phyloP scores from a whole-genome alignment of 805 yeast genomes.

The Candida broadrunensis region DNA sequence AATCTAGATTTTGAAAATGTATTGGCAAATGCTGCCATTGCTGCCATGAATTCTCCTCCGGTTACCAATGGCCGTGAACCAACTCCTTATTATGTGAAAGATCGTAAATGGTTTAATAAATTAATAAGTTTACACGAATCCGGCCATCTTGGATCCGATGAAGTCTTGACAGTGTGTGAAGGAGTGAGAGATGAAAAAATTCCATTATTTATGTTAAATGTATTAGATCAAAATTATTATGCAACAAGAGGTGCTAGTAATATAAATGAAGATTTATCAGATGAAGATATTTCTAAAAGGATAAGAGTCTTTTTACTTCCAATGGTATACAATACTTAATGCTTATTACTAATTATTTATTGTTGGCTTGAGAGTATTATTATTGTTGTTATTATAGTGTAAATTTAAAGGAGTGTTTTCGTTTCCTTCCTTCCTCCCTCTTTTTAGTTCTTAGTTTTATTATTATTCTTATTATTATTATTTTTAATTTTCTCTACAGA shows the following conservation, averaged over 20 bases:
- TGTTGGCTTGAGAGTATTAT: no score
- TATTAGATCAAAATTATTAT: slow-evolving; percentile 28
- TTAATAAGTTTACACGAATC: slow-evolving; percentile 25
- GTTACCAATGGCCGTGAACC: slow-evolving; percentile 19
- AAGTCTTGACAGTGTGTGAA: slow-evolving; percentile 30
- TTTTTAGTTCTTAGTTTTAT: background rate
- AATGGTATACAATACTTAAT: slow-evolving; percentile 21
- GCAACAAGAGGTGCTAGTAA: slow-evolving; percentile 13
- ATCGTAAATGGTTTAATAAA: slow-evolving; percentile 35
- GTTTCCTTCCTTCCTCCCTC: no score
- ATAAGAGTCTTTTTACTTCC: slow-evolving; percentile 34
- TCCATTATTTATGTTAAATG: slow-evolving; percentile 33
- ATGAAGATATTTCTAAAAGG: slow-evolving; percentile 28
- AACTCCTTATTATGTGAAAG: slow-evolving; percentile 29
- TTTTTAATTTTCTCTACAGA: no score
- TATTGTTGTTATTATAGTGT: no score
- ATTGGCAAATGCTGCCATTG: slow-evolving; percentile 27
- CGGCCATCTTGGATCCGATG: slow-evolving; percentile 23
- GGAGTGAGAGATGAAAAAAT: slow-evolving; percentile 37
- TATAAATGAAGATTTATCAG: slow-evolving; percentile 12
- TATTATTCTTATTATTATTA: no score
- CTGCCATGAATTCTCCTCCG: slow-evolving; percentile 29
- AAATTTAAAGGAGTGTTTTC: no score
- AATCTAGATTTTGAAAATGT: slow-evolving; percentile 22
- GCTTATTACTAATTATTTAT: no score